Evolutionary conservation across 768 basidiomycete genomes (phyloP).

Genomic region (Hericium rajendrae): DNA sequence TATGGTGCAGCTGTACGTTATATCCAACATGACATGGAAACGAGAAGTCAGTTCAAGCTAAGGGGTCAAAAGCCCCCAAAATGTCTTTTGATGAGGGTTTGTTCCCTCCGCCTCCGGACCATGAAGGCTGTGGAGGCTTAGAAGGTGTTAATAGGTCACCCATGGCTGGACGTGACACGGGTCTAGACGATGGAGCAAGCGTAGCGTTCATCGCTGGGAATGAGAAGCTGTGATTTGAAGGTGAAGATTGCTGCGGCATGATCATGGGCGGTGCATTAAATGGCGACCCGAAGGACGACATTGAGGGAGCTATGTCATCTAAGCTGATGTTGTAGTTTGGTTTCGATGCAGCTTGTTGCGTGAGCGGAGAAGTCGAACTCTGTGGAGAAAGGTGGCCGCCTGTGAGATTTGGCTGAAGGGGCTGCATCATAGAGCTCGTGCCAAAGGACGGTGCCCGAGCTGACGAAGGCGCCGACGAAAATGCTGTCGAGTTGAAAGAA

Average conservation of each 20-base stretch:
- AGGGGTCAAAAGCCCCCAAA: constrained; percentile 80
- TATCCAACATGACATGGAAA: not conserved
- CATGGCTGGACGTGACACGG: constrained; percentile 28
- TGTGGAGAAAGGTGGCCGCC: constrained; percentile 6
- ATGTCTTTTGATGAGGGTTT: constrained; percentile 53
- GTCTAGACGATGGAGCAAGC: constrained; percentile 21
- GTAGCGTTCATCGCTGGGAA: constrained; percentile 11
- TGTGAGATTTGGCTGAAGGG: constrained; percentile 12
- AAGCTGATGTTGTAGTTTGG: constrained; percentile 56
- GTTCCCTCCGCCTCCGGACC: constrained; percentile 24
- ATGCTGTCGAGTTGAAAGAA: constrained; percentile 24
- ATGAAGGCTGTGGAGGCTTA: constrained; percentile 45
- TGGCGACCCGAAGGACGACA: constrained; percentile 5
- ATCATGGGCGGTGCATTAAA: constrained; percentile 16
- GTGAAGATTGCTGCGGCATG: constrained; percentile 3
- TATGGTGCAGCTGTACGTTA: not conserved
- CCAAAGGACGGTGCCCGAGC: not conserved
- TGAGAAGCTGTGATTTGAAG: not conserved
- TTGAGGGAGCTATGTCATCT: constrained; percentile 12
- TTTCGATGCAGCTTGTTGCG: constrained; percentile 12
- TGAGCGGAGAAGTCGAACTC: constrained; percentile 9
- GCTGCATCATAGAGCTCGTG: constrained; percentile 15
- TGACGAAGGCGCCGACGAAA: constrained; percentile 12
- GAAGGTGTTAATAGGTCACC: constrained; percentile 53
- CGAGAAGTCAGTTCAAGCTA: constrained; percentile 24